Conservation (phyloP, 2,329 filamentous ascomycete genomes). For the Lanzia echinophila region DNA sequence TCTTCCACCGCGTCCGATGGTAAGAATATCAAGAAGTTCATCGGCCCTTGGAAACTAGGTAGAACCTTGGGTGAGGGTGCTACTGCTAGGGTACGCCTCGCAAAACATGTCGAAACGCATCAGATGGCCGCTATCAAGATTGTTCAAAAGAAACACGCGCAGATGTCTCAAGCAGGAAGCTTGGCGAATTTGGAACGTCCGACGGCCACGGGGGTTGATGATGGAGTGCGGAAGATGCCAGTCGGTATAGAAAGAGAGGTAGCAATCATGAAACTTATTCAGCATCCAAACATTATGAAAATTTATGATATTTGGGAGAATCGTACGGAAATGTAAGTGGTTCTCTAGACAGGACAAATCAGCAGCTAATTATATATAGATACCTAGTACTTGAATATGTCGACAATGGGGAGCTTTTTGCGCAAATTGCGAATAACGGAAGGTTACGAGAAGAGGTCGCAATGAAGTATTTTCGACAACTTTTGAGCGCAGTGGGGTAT, state of each 20-base stretch:
- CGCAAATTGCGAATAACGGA: slow-evolving; percentile 70
- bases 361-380: slow-evolving; percentile 41
- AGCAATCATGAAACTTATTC: slow-evolving; percentile 91
- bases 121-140: slow-evolving; percentile 93
- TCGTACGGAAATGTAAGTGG: slow-evolving; percentile 76
- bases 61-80: slow-evolving; percentile 85
- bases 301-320: slow-evolving; percentile 98
- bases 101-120: slow-evolving; percentile 70
- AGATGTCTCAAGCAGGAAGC: slow-evolving; percentile 77
- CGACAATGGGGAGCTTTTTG: slow-evolving; percentile 64
- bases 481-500: slow-evolving; percentile 85
- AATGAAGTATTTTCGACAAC: slow-evolving; percentile 83
- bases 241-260: slow-evolving; percentile 91
- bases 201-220: slow-evolving; percentile 51
- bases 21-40: slow-evolving; percentile 55
- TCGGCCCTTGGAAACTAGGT: slow-evolving; percentile 91
- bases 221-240: slow-evolving; percentile 66
- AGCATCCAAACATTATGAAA: slow-evolving; percentile 91
- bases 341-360: slow-evolving; percentile 11
- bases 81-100: slow-evolving; percentile 79
- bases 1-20: slow-evolving; percentile 32
- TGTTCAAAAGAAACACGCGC: slow-evolving; percentile 74
- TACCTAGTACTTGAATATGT: slow-evolving; percentile 94
- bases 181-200: slow-evolving; percentile 75
- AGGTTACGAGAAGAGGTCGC: slow-evolving; percentile 73